Conservation (phyloP, 805 yeast genomes). For the Jamesozyma hellenica region DNA sequence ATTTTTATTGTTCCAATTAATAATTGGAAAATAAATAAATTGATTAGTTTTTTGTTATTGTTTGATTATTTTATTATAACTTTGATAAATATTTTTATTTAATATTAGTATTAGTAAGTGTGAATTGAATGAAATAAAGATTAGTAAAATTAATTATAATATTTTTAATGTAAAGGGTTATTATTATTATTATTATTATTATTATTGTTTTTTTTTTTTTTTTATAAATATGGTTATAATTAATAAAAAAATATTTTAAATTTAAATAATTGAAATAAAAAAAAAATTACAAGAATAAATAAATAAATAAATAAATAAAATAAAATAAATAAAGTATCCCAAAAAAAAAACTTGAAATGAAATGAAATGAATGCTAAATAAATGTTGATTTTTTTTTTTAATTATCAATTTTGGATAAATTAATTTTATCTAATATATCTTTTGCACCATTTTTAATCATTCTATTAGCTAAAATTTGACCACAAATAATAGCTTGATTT, state of each 20-base stretch:
- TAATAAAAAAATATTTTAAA: too few species aligned
- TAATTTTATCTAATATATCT: slow-evolving; percentile 67
- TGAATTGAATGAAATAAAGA: neutral
- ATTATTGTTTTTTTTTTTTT: too few species aligned
- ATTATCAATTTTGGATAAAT: slow-evolving; percentile 49
- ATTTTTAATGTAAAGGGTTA: too few species aligned
- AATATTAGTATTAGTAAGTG: slow-evolving; percentile 7
- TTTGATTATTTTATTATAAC: slow-evolving; percentile 14
- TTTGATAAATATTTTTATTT: slow-evolving; percentile 13
- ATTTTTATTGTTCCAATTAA: slow-evolving; percentile 36
- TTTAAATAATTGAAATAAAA: too few species aligned
- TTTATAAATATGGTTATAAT: too few species aligned
- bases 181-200: too few species aligned
- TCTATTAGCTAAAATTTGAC: slow-evolving; percentile 55
- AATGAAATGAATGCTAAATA: neutral
- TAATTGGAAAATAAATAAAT: slow-evolving; percentile 36
- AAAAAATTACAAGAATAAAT: too few species aligned
- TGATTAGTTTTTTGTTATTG: slow-evolving; percentile 30
- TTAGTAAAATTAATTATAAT: neutral
- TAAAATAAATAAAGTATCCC: neutral
- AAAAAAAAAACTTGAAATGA: neutral
- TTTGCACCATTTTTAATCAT: slow-evolving; percentile 75
- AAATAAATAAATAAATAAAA: slow-evolving; percentile 1
- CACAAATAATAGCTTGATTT: slow-evolving; percentile 60
- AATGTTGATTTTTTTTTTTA: slow-evolving; percentile 3